These are phyloP conservation scores for Trichophyton simii DNA, from an alignment of 2,329 filamentous ascomycete species.

Conservation along the genomic window DNA sequence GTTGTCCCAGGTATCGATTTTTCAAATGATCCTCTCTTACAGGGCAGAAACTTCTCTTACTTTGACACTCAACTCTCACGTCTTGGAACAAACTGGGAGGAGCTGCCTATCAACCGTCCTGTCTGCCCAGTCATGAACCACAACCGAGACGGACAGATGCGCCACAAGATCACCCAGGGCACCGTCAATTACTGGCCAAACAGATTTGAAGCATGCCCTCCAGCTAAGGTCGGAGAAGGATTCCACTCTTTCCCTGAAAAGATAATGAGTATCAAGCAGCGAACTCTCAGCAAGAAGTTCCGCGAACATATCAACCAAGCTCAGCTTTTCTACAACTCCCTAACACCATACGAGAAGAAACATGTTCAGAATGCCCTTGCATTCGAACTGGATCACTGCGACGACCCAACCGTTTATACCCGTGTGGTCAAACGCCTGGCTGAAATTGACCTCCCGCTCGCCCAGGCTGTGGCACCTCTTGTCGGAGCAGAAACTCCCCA, in stretches of 20 bases:
- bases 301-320: constrained; percentile 65
- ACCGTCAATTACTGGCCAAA: constrained; percentile 73
- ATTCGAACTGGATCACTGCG: constrained; percentile 71
- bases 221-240: constrained; percentile 48
- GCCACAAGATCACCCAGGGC: constrained; percentile 61
- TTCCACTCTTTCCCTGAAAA: constrained; percentile 58
- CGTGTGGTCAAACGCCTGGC: constrained; percentile 54
- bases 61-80: constrained; percentile 48
- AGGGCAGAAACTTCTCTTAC: constrained; percentile 58
- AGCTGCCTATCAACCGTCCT: constrained; percentile 64
- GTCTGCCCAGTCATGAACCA: constrained; percentile 64
- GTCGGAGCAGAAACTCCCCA: constrained; percentile 49
- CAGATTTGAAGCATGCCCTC: constrained; percentile 50
- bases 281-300: constrained; percentile 56
- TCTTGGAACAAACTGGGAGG: constrained; percentile 62
- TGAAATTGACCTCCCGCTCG: constrained; percentile 60
- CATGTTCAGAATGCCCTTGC: constrained; percentile 50
- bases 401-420: constrained; percentile 64
- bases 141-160: constrained; percentile 60
- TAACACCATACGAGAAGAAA: constrained; percentile 52
- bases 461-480: constrained; percentile 55
- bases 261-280: constrained; percentile 56
- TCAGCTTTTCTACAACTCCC: constrained; percentile 71
- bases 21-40: constrained; percentile 60
- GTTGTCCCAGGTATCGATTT: constrained; percentile 67